Base-by-base conservation (phyloP, 306 rosid species). In the Dalbergia cultrata region DNA sequence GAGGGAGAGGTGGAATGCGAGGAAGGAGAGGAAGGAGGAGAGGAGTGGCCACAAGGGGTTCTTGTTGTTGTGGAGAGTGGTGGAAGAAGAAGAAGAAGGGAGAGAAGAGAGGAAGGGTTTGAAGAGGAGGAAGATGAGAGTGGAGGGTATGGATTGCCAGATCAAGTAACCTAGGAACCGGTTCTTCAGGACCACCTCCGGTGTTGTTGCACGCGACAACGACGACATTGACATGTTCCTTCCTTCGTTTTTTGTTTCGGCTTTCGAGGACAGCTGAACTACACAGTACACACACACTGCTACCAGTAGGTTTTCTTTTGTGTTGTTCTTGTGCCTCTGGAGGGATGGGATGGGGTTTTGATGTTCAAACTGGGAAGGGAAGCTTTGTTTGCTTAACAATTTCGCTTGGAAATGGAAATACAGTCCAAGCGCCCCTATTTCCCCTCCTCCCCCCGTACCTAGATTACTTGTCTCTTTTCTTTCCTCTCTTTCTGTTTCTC, bases 71-170 rank as follows among this genome's bases (percentile, higher is more conserved):
- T 5, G 5, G 41, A 1, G 0, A 6, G 8, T 7, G 49, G 19
- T 3, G n/a, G 60, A n/a, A 21, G 60, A 8, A 17, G 22, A 2
- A 6, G 60, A 6, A 17, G 60, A 54, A 0, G 75, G 70, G 52
- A 54, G 52, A 45, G 59, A 11, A 19, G 83, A 71, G 14, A 87
- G 47, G 73, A 89, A 83, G 66, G 72, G 49, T 80, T 76, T 87
- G 87, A 81, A 79, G 85, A 92, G 16, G 80, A 90, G 4, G 76
- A 79, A 94, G 45, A 93, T 66, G 78, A 86, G 13, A 18, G 94
- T 53, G 52, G 99, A 93, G 70, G 97, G 92, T 58, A 95, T 93
- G 56, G 89, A 93, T 73, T 95, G 99, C 99, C 99, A 95, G 69
- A 95, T 86, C 21, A 95, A 80, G 72, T 83, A 95, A 61, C 97